phyloP scores from a whole-genome alignment of 306 rosid species.

The Delonix regia region DNA sequence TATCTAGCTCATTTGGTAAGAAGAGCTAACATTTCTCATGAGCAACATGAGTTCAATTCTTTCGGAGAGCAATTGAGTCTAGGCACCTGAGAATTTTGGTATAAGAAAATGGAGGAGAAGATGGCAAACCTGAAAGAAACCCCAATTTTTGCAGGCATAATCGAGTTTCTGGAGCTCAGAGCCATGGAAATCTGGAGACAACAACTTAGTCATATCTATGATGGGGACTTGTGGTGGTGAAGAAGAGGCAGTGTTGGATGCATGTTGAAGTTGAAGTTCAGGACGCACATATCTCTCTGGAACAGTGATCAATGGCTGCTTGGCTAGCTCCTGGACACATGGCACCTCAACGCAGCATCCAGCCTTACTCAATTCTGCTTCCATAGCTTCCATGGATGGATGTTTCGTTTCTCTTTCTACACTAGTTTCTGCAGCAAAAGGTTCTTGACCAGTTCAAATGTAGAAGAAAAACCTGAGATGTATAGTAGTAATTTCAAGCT shows the following conservation, averaged over 20 bases:
- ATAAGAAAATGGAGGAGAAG: background rate
- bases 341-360: background rate
- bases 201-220: background rate
- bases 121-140: background rate
- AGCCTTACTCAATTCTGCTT: background rate
- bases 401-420: background rate
- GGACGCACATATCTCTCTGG: constrained; percentile 5
- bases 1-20: background rate
- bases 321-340: background rate
- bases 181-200: background rate
- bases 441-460: background rate
- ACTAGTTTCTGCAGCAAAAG: background rate
- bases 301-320: background rate
- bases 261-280: background rate
- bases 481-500: too few relatives aligned
- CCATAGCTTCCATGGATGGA: background rate
- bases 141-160: background rate
- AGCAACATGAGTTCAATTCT: too few relatives aligned
- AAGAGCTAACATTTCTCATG: background rate
- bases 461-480: too few relatives aligned
- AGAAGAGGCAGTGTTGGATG: background rate
- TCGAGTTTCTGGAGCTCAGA: background rate
- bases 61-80: too few relatives aligned
- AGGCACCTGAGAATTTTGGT: background rate
- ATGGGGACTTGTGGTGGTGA: background rate